Evolutionary conservation across 2,329 filamentous ascomycete species (phyloP).

Genomic region (Lachnellula cervina): DNA sequence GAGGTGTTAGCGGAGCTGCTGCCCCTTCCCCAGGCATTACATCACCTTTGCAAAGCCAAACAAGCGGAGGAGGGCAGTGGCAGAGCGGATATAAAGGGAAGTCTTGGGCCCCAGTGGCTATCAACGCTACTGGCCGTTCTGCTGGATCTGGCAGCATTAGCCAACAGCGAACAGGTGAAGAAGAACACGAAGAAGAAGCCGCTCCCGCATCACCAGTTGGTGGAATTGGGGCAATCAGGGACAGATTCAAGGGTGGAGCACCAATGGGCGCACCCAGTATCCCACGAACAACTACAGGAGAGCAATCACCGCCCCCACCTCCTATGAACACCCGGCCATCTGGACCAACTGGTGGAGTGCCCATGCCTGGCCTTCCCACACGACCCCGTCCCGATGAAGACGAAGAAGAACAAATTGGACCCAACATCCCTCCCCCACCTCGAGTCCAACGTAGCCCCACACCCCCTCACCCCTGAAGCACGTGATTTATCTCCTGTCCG

Average conservation of each 20-base stretch:
- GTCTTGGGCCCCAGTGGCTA: conserved; percentile 81
- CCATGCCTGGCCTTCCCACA: conserved; percentile 71
- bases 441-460: conserved; percentile 33
- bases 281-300: conserved; percentile 25
- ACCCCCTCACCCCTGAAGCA: conserved; percentile 41
- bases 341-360: conserved; percentile 69
- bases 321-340: conserved; percentile 33
- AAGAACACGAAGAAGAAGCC: conserved; percentile 41
- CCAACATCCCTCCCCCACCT: conserved; percentile 38
- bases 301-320: conserved; percentile 33
- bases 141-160: conserved; percentile 40
- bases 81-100: conserved; percentile 90
- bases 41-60: conserved; percentile 60
- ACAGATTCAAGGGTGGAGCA: conserved; percentile 74
- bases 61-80: conserved; percentile 72
- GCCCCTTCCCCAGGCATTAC: conserved; percentile 42
- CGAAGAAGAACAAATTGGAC: conserved; percentile 49
- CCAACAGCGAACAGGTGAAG: conserved; percentile 60
- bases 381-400: conserved; percentile 47
- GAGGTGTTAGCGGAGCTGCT: conserved; percentile 50
- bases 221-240: conserved; percentile 68
- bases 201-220: conserved; percentile 53
- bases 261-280: conserved; percentile 56
- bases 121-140: conserved; percentile 63
- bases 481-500: conserved; percentile 71